These are phyloP conservation scores for Urochloa ruziziensis DNA, from an alignment of 176 grass and related monocot species.

Conservation along the genomic window DNA sequence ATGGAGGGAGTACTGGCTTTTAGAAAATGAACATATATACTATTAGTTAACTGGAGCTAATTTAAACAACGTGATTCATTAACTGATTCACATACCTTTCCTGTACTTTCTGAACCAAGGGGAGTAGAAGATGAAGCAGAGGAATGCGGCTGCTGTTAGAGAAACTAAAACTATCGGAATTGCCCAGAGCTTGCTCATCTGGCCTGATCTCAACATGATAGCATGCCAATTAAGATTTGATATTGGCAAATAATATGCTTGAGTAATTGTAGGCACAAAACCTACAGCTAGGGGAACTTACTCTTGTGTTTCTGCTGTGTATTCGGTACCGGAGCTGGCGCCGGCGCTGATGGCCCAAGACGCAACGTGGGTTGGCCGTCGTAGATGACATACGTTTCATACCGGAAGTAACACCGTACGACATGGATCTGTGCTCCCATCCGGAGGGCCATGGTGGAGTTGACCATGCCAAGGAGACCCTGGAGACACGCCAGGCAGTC, in stretches of 20 bases:
- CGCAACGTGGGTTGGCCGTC: background rate
- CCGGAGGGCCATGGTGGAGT: background rate
- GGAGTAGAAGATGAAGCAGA: slow-evolving; percentile 1
- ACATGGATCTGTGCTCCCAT: slow-evolving; percentile 11
- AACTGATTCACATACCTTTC: background rate
- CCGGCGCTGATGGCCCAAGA: background rate
- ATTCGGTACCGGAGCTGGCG: background rate
- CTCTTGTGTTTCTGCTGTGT: background rate
- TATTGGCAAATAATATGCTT: background rate
- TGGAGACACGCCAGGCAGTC: slow-evolving; percentile 5
- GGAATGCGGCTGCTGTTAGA: background rate
- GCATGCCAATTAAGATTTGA: background rate
- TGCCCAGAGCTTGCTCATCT: background rate
- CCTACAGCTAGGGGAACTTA: background rate
- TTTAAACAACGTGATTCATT: background rate
- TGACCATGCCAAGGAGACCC: slow-evolving; percentile 1
- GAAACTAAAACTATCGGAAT: background rate
- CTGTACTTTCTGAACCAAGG: background rate
- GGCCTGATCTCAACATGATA: background rate
- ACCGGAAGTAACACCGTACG: slow-evolving; percentile 14
- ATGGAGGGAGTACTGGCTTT: no score
- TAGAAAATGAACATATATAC: no score
- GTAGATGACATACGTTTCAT: background rate
- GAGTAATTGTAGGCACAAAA: background rate
- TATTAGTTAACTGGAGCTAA: background rate